Base-by-base conservation (phyloP, 1,139 yeast species). In the Kluyveromyces marxianus region DNA sequence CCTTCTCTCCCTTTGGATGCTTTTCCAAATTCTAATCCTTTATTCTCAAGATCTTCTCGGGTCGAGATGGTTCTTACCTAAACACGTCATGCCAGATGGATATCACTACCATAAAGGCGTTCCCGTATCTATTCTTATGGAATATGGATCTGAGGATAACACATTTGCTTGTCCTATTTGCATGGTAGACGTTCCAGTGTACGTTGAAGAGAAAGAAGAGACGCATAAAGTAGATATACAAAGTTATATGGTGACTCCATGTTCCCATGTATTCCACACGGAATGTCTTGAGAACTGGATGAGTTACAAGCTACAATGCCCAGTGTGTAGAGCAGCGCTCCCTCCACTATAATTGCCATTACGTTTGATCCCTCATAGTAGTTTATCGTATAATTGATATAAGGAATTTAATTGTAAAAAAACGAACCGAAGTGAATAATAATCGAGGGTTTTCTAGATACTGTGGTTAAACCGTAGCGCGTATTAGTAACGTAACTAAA, bases 201-300 rank as follows among this genome's bases (percentile, higher is more conserved):
- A 58, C 40, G 58, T 60, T 1, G 61, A 59, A 29, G 66, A 60
- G 26, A 47, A 58, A 4, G 54, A 55, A 36, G 62, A 57, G 41
- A 60, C 60, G 6, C 63, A 55, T 50, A 54, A 49, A 27, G 56
- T 56, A 3, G 62, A 59, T 42, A 50, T 55, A 28, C 55, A 59
- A 48, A 67, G 69, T 34, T 88, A 85, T 58, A 88, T 90, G 97
- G 80, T 89, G 2, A 88, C 97, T 0, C 97, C 97, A 1, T 90
- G 97, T 62, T 75, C 80, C 45, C 97, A 90, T 63, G 80, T 88
- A 7, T 90, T 89, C 74, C 97, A 90, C 59, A 75, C 87, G 1
- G 82, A 77, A 34, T 90, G 97, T 67, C 69, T 90, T 55, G 95
- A 87, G 59, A 80, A 77, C 54, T 90, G 97, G 97, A 88, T 90